Base-by-base conservation (phyloP, 2,329 filamentous ascomycete species). In the Trichothecium sympodiale region DNA sequence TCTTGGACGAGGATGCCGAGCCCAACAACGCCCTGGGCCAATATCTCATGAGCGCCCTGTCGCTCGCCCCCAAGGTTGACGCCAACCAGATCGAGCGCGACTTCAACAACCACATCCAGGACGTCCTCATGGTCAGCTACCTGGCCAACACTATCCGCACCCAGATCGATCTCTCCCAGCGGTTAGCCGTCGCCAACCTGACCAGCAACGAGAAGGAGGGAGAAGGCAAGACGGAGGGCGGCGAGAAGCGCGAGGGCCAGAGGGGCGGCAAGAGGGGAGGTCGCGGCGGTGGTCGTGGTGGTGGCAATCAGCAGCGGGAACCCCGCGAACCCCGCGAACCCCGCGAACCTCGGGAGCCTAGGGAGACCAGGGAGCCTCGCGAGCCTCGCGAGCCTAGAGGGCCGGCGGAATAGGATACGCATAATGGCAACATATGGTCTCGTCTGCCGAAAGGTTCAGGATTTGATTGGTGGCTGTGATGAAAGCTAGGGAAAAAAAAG, bases 31-130 rank as follows among this genome's bases (percentile, higher is more conserved):
- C 88, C 10, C 70, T 98, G 38, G 91, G 88, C 46, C 93, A 98
- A 64, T 94, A 87, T 65, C 71, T 98, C 47, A 83, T 96, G 71
- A 94, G 94, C 60, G 81, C 89, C 28, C 75, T 98, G 44, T 88
- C 84, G 32, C 69, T 98, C 44, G 86, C 89, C 38, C 91, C 91
- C 53, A 98, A 96, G 74, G 91, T 96, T 42, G 85, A 94, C 52
- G 69, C 81, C 27, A 74, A 78, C 42, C 83, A 93, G 58, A 88
- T 98, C 55, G 91, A 98, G 72, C 75, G 82, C 57, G 88, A 96
- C 69, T 98, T 98, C 77, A 98, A 98, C 77, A 94, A 94, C 71
- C 91, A 98, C 68, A 87, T 98, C 62, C 91, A 98, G 69, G 91
- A 98, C 60, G 88, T 98, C 42, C 79, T 98, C 47, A 88, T 96